Evolutionary conservation across 2,329 filamentous ascomycete genomes (phyloP).

Genomic region (Ascochyta koolunga): DNA sequence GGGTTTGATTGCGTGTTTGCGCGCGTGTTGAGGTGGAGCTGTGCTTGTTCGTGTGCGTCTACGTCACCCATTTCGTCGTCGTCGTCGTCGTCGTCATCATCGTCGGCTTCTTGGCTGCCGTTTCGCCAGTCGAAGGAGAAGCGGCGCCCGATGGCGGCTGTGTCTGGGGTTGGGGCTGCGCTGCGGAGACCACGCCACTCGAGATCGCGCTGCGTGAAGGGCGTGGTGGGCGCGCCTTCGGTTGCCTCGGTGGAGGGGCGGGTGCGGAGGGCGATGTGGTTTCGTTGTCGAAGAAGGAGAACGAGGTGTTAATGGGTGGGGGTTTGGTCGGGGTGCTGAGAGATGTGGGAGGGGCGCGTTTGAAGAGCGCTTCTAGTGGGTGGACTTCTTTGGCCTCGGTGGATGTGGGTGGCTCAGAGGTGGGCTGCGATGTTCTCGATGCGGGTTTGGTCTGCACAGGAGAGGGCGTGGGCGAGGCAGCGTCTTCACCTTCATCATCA

Average conservation of each 20-base stretch:
- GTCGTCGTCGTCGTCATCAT: slow-evolving; percentile 48
- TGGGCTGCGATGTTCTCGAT: slow-evolving; percentile 20
- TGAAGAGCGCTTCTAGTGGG: slow-evolving; percentile 91
- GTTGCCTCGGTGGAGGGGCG: slow-evolving; percentile 49
- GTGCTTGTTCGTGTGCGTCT: slow-evolving; percentile 29
- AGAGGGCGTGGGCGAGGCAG: slow-evolving; percentile 22
- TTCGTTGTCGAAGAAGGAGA: slow-evolving; percentile 76
- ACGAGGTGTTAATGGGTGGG: slow-evolving; percentile 61
- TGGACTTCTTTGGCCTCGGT: slow-evolving; percentile 63
- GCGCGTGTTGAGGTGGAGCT: slow-evolving; percentile 40
- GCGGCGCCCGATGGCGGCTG: slow-evolving; percentile 73
- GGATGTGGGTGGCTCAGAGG: slow-evolving; percentile 5
- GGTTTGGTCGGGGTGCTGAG: slow-evolving; percentile 38
- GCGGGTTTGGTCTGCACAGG: slow-evolving; percentile 17
- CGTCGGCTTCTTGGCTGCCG: slow-evolving; percentile 51
- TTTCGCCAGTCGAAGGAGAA: slow-evolving; percentile 60
- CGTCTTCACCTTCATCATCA: slow-evolving; percentile 23
- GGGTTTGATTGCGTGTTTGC: slow-evolving; percentile 16
- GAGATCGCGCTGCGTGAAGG: slow-evolving; percentile 79
- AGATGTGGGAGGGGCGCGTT: slow-evolving; percentile 62
- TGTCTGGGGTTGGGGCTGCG: slow-evolving; percentile 93
- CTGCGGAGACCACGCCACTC: slow-evolving; percentile 78
- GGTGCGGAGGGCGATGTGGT: slow-evolving; percentile 41
- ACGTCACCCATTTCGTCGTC: slow-evolving; percentile 30
- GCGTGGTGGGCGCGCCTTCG: slow-evolving; percentile 69